Base-by-base conservation (phyloP, 768 basidiomycete genomes). In the Podaxis pistillaris region DNA sequence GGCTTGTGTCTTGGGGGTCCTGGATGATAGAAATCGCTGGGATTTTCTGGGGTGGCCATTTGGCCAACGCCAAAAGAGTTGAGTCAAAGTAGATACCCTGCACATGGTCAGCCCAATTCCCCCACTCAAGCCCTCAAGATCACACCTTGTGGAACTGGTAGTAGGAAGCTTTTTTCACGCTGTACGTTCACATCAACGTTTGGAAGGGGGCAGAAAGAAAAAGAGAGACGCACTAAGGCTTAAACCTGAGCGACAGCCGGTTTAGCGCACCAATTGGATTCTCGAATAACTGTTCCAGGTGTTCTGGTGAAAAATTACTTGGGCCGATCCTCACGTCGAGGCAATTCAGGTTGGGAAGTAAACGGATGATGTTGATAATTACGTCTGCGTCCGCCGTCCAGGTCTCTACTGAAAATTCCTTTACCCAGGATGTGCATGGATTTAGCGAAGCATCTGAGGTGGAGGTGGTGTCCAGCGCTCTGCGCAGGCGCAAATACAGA, bases 51-150 rank as follows among this genome's bases (percentile, higher is more conserved):
- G 72, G 65, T 3, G 87, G 86, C 90, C 93, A 93, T 30, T 74
- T 75, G 3, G 89, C 81, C 54, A 96, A 75, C 4, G 82, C 81
- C 19, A 78, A 71, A 3, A 95, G 76, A 0, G 84, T 79, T 2
- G 85, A 87, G 70, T 96, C 93, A 67, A 93, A 96, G 72, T 95
- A 96, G 44, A 86, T 83, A 24, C 94, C 94, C 87, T 87, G 54
- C 4, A 17, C 30, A n/a, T 55, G 50, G 53, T 61, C 33, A 58
- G 63, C 17, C 58, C 33, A 12, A n/a, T 7, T 49, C 44, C 44
- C 12, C 37, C 19, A 44, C 17, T 28, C 19, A 46, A 37, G 28
- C 12, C 47, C 17, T 38, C 7, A 38, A 33, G 51, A 22, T 28
- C 68, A 56, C 60, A 85, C 90, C 76, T 86, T 88, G 41, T 93